These are phyloP conservation scores for Zostera marina DNA, from an alignment of 116 monocot genomes.

Conservation along the genomic window DNA sequence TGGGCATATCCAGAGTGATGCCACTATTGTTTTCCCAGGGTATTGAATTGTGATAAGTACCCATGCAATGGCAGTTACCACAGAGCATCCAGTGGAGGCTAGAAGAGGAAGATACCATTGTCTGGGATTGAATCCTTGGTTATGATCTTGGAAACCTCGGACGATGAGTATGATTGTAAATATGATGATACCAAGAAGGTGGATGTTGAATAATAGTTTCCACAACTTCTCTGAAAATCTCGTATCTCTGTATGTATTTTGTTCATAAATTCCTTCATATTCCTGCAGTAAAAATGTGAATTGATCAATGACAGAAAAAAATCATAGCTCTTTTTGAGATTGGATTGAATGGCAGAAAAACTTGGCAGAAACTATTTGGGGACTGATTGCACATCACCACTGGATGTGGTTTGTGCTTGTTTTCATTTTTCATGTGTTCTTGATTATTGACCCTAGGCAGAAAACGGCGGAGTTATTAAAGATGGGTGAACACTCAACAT, in stretches of 20 bases:
- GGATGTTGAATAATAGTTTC: conserved; percentile 7
- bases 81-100: conserved; percentile 18
- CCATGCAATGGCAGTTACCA: conserved; percentile 11
- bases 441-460: too few species aligned
- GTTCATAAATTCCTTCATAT: not conserved
- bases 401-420: too few species aligned
- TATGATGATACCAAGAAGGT: conserved; percentile 5
- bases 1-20: conserved; percentile 45
- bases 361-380: too few species aligned
- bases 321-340: too few species aligned
- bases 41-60: conserved; percentile 21
- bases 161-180: conserved; percentile 37
- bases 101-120: conserved; percentile 31
- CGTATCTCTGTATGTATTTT: not conserved
- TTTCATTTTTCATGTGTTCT: too few species aligned
- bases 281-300: not conserved
- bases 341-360: too few species aligned
- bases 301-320: not conserved
- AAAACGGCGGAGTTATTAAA: too few species aligned
- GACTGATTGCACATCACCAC: too few species aligned
- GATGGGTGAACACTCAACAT: too few species aligned
- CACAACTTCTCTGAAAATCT: conserved; percentile 6
- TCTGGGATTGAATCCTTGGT: conserved; percentile 16
- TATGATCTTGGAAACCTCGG: conserved; percentile 11
- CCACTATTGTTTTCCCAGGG: conserved; percentile 20